Conservation (phyloP, 805 yeast genomes). For the Starmerella cellae region DNA sequence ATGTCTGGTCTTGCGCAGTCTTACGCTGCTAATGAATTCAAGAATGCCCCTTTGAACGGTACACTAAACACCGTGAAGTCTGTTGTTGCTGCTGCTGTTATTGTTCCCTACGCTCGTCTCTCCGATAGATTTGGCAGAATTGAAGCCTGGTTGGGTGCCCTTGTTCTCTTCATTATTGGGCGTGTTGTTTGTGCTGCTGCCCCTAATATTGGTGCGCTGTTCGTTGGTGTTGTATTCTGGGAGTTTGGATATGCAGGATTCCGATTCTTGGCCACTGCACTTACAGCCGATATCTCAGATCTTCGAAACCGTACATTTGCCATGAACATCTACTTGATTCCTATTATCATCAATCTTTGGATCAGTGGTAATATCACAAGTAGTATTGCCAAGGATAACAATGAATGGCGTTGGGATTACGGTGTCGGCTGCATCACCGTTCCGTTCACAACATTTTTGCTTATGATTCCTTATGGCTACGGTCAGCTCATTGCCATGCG, state of each 20-base stretch:
- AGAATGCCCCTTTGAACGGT: slow-evolving; percentile 42
- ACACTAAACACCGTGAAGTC: slow-evolving; percentile 42
- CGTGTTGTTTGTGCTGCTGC: slow-evolving; percentile 54
- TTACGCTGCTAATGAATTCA: slow-evolving; percentile 44
- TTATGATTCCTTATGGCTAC: slow-evolving; percentile 41
- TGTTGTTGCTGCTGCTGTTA: slow-evolving; percentile 55
- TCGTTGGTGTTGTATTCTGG: slow-evolving; percentile 51
- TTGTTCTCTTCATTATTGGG: slow-evolving; percentile 46
- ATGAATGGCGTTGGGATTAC: slow-evolving; percentile 56
- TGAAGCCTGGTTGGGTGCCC: slow-evolving; percentile 36
- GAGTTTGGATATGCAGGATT: slow-evolving; percentile 53
- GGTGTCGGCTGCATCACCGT: slow-evolving; percentile 70
- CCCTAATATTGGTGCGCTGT: slow-evolving; percentile 41
- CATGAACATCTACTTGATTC: slow-evolving; percentile 54
- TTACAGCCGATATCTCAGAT: slow-evolving; percentile 52
- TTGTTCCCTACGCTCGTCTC: slow-evolving; percentile 48
- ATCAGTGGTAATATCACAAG: slow-evolving; percentile 41
- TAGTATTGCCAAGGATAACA: slow-evolving; percentile 4
- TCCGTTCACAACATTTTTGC: slow-evolving; percentile 49
- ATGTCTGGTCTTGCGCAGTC: slow-evolving; percentile 41
- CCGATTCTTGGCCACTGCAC: slow-evolving; percentile 40
- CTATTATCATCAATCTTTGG: slow-evolving; percentile 69
- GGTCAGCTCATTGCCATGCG: slow-evolving; percentile 43
- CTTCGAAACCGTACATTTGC: slow-evolving; percentile 57
- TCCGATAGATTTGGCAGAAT: slow-evolving; percentile 55